These are phyloP conservation scores for Galerina marginata DNA, from an alignment of 768 basidiomycete species.

Conservation along the genomic window DNA sequence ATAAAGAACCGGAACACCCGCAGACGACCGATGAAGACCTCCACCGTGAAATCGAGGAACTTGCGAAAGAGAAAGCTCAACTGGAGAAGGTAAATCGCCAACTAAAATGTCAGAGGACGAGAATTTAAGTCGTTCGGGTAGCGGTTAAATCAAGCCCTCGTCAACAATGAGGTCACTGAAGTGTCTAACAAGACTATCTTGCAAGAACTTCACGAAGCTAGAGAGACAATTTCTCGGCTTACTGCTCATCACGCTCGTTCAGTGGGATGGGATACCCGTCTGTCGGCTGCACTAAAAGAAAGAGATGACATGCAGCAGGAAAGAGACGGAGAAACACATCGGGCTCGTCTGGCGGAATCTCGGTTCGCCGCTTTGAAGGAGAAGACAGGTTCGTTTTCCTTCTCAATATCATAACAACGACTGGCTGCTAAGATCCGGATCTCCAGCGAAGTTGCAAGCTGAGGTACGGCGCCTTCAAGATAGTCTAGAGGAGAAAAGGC, in stretches of 20 bases:
- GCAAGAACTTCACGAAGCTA: constrained; percentile 77
- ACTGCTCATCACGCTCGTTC: constrained; percentile 73
- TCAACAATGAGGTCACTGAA: constrained; percentile 84
- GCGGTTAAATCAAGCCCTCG: constrained; percentile 78
- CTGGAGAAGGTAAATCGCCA: constrained; percentile 58
- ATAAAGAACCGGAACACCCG: constrained; percentile 8
- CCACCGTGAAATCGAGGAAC: constrained; percentile 36
- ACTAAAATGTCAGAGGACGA: constrained; percentile 6
- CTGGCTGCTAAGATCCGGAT: not conserved
- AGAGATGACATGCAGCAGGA: constrained; percentile 88
- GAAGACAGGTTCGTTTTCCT: constrained; percentile 57
- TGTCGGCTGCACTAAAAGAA: constrained; percentile 71
- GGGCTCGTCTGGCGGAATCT: constrained; percentile 71
- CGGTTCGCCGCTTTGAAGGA: constrained; percentile 69
- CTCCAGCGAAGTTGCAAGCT: constrained; percentile 67
- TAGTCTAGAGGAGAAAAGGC: constrained; percentile 63
- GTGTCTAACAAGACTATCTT: constrained; percentile 75
- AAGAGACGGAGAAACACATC: constrained; percentile 69
- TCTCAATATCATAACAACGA: not conserved
- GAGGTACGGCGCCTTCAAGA: constrained; percentile 72
- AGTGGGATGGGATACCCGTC: constrained; percentile 69
- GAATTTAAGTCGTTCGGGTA: constrained; percentile 31
- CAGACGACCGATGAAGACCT: constrained; percentile 24
- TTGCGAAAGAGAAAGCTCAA: constrained; percentile 61
- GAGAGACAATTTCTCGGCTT: constrained; percentile 67